Evolutionary conservation across 768 basidiomycete species (phyloP).

Genomic region (Russula virescens): DNA sequence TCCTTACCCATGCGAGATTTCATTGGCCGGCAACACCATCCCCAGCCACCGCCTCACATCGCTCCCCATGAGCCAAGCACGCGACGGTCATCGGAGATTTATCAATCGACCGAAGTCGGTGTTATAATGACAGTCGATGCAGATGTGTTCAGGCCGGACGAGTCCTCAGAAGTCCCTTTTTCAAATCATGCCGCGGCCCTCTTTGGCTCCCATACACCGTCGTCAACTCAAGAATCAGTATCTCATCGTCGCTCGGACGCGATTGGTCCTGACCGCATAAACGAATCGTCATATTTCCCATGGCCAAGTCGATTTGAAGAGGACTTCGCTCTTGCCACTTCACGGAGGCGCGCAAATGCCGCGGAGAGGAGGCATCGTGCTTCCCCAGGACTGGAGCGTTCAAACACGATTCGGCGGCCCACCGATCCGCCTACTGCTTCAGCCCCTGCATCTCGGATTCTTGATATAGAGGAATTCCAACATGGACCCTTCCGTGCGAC

Average conservation of each 20-base stretch:
- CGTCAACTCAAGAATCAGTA: constrained; percentile 5
- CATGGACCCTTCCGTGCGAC: constrained; percentile 31
- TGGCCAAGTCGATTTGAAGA: constrained; percentile 12
- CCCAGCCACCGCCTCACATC: constrained; percentile 12
- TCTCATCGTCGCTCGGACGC: constrained; percentile 8
- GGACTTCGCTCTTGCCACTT: constrained; percentile 9
- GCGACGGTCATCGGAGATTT: constrained; percentile 11
- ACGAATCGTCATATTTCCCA: background rate
- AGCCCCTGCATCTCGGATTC: background rate
- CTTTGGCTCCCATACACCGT: constrained; percentile 17
- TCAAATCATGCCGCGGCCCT: constrained; percentile 23
- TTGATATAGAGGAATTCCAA: constrained; percentile 28
- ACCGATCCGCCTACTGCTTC: background rate
- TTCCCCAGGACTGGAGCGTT: constrained; percentile 8
- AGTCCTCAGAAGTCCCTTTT: constrained; percentile 21
- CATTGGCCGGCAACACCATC: constrained; percentile 3
- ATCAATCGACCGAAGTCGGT: constrained; percentile 6
- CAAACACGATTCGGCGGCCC: constrained; percentile 2
- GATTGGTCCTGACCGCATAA: background rate
- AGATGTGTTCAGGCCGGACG: constrained; percentile 4
- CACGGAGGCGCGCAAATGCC: constrained; percentile 1
- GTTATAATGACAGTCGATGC: background rate
- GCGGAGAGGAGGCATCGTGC: constrained; percentile 11
- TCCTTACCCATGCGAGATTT: constrained; percentile 12
- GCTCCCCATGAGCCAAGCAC: background rate